Percentiles rank a stretch among this genome's conserved stretches.
These are phyloP conservation scores for Cercophora sp. DNA, from an alignment of 495 filamentous ascomycete genomes.

Conservation along the genomic window DNA sequence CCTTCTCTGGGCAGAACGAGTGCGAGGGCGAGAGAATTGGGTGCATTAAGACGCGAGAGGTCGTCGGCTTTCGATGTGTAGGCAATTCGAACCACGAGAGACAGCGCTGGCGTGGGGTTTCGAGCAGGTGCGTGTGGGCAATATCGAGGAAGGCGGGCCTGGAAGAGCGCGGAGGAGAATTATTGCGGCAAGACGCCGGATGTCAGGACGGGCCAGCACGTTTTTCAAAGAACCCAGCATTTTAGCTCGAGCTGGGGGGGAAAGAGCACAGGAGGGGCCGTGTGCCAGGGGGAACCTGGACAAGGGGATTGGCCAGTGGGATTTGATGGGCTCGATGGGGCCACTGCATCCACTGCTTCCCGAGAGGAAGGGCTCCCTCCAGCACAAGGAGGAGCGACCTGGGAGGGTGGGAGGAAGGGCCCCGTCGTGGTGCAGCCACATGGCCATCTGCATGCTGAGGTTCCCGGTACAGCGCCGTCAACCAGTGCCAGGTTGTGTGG, in stretches of 20 bases:
- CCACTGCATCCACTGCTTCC: conserved; percentile 3
- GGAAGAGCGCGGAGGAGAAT: conserved; percentile 5
- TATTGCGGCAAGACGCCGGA: conserved; percentile 16
- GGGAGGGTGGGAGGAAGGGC: conserved; percentile 14
- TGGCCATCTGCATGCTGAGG: conserved; percentile 23
- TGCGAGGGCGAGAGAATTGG: no score
- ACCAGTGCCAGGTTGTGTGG: conserved; percentile 2
- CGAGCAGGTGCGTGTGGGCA: conserved; percentile 5
- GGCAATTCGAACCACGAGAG: no score
- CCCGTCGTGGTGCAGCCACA: conserved; percentile 19
- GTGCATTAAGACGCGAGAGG: no score
- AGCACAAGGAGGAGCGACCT: conserved; percentile 4
- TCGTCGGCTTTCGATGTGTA: no score
- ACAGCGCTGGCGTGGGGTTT: no score
- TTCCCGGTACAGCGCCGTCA: conserved; percentile 11
- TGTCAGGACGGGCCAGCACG: conserved; percentile 32
- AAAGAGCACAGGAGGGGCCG: conserved; percentile 9
- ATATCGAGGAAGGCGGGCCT: conserved; percentile 12
- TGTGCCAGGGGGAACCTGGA: background rate
- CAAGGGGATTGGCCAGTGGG: conserved; percentile 14
- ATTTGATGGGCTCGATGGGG: conserved; percentile 11
- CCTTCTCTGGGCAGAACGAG: no score
- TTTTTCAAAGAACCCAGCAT: conserved; percentile 33
- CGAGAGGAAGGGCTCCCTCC: conserved; percentile 7
- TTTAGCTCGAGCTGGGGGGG: conserved; percentile 16